phyloP scores from a whole-genome alignment of 345 rosid species.

The Citrus glauca region DNA sequence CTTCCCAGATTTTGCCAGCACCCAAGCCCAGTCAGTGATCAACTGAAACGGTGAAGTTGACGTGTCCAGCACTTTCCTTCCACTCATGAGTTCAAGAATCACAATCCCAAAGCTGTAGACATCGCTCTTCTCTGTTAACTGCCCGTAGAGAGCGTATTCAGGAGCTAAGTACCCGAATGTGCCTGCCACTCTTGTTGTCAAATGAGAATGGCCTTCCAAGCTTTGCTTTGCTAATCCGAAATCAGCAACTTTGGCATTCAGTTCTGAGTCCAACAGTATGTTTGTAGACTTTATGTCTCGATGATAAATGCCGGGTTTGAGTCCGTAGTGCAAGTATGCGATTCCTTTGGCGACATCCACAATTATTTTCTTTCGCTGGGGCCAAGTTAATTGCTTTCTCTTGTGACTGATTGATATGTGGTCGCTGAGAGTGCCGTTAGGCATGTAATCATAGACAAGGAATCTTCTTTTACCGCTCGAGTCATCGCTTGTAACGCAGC shows the following conservation, averaged over 20 bases:
- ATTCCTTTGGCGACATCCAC: conserved; percentile 57
- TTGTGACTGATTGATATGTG: conserved; percentile 17
- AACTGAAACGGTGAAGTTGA: conserved; percentile 29
- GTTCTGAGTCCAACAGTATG: conserved; percentile 45
- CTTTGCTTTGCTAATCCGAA: conserved; percentile 59
- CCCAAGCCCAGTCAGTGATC: conserved; percentile 68
- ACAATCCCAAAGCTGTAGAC: conserved; percentile 61
- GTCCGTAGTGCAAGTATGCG: conserved; percentile 51
- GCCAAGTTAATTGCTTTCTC: conserved; percentile 44
- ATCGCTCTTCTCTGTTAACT: conserved; percentile 58
- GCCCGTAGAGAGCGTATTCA: conserved; percentile 56
- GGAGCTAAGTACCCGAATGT: conserved; percentile 65
- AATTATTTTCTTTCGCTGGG: conserved; percentile 50
- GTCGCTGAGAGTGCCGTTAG: conserved; percentile 48
- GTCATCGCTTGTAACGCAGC: conserved; percentile 50
- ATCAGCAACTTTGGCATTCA: conserved; percentile 50
- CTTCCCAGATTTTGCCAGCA: conserved; percentile 37
- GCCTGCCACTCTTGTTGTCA: conserved; percentile 61
- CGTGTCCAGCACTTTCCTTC: conserved; percentile 50
- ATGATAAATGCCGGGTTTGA: conserved; percentile 58
- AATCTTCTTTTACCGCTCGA: conserved; percentile 39
- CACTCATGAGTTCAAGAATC: conserved; percentile 52
- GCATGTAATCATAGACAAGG: conserved; percentile 57
- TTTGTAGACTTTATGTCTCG: conserved; percentile 61
- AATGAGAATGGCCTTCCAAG: conserved; percentile 52